Evolutionary conservation across 2,329 filamentous ascomycete species (phyloP), one percentile per base, ranked within the genome.

Genomic region (Cordyceps militaris): DNA sequence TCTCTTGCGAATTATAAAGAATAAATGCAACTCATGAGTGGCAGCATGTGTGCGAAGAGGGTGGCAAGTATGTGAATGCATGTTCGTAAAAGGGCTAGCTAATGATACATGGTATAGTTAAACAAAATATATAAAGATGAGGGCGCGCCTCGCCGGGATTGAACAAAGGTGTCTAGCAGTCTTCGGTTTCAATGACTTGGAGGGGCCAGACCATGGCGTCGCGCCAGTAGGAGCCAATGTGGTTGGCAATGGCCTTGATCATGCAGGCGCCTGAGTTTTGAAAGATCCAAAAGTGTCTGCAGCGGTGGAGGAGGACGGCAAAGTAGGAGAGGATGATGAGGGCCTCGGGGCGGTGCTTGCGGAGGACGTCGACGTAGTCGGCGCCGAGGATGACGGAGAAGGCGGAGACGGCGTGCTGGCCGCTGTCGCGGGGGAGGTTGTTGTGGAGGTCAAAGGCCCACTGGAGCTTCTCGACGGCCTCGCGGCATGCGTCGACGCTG

Each of bases 281-380:
- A 32, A 73, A 64, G 21, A 71, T 63, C 73, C 73, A 75, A 19
- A 64, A 66, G 1, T 65, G 56, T n/a, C 66, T 64, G 19, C 62
- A 64, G 19, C 64, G 62, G 60, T 78, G 71, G 30, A 79, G 61
- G 34, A 76, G 63, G 4, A 74, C 66, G 2, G 73, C 75, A 62
- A 76, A 78, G 60, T 75, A 74, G 4, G 70, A 71, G 9, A 79
- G 60, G 2, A 73, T 63, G 1, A 67, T 66, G 24, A 74, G 56
- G 1, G 75, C 76, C 61, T 78, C 76, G 0, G 73, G 71, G 3
- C 66, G 61, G 38, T 68, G 66, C 34, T 64, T 59, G 14, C 68
- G 65, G 8, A 79, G 61, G 52, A 75, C 63, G 8, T 57, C 61
- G 4, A 73, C 68, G 47, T 73, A 76, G 10, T 68, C 65, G 24